phyloP scores from a whole-genome alignment of 371 early-diverging fungal species.

The Batkoa obscura region DNA sequence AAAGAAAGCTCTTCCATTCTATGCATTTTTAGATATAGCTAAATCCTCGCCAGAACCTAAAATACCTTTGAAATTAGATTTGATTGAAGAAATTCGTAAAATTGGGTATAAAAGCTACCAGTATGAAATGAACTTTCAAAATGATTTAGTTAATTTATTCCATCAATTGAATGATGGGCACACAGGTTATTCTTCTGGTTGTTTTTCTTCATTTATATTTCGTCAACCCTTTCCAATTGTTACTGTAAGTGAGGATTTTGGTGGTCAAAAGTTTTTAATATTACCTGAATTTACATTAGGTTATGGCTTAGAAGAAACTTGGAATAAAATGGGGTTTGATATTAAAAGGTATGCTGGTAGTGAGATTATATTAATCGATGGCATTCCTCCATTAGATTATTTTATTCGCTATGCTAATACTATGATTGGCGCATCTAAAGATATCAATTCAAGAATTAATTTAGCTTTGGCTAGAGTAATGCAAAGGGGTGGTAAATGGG shows the following conservation, averaged over 20 bases:
- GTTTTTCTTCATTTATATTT: not conserved
- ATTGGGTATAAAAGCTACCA: not conserved
- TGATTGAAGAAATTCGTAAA: not conserved
- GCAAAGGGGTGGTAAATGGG: not conserved
- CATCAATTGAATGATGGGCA: conserved; percentile 2
- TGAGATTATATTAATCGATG: conserved; percentile 2
- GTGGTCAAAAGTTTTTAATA: not conserved
- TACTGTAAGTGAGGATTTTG: not conserved
- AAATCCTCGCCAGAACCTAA: not conserved
- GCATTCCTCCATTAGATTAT: not conserved
- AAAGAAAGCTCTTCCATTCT: not conserved
- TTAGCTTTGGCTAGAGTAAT: not conserved
- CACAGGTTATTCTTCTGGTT: not conserved
- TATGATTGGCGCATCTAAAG: not conserved
- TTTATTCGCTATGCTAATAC: not conserved
- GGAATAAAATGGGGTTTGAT: not conserved
- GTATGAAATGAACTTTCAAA: not conserved
- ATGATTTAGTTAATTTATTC: not conserved
- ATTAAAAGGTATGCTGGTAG: not conserved
- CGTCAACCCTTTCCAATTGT: conserved; percentile 2
- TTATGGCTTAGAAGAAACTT: not conserved
- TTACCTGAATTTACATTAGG: not conserved
- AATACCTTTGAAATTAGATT: not conserved
- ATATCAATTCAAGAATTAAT: not conserved
- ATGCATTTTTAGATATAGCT: not conserved